Evolutionary conservation across 768 basidiomycete species (phyloP).

Genomic region (Cystofilobasidium capitatum): DNA sequence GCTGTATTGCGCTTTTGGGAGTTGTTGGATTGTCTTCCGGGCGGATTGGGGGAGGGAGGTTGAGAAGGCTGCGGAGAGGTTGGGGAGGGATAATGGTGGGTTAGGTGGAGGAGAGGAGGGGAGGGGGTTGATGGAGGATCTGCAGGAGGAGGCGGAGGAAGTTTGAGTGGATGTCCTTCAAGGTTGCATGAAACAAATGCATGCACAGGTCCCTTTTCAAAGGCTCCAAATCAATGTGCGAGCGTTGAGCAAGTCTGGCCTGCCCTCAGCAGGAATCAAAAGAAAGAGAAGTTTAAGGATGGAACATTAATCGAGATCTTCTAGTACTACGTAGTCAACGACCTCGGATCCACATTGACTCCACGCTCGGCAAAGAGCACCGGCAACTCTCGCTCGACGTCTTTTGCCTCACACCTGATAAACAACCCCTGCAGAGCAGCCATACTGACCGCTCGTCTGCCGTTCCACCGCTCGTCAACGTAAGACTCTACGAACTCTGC

Average conservation of each 20-base stretch:
- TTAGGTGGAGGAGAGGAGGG: too few species aligned
- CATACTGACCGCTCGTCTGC: slow-evolving; percentile 72
- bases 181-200: too few species aligned
- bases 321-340: not conserved
- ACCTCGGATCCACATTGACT: not conserved
- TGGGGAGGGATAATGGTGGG: too few species aligned
- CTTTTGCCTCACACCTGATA: slow-evolving; percentile 54
- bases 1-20: not conserved
- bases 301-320: too few species aligned
- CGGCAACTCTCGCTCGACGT: slow-evolving; percentile 31
- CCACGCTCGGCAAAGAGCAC: slow-evolving; percentile 27
- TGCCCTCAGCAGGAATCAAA: too few species aligned
- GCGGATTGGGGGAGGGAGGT: not conserved
- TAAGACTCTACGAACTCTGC: slow-evolving; percentile 44
- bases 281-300: too few species aligned
- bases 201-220: too few species aligned
- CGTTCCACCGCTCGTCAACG: slow-evolving; percentile 48
- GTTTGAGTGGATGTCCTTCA: too few species aligned
- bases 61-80: not conserved
- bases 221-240: too few species aligned
- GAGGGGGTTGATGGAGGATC: too few species aligned
- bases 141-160: too few species aligned
- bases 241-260: too few species aligned
- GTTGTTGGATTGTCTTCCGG: not conserved
- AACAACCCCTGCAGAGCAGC: slow-evolving; percentile 91